A percentile compares a stretch with the other conserved stretches of the same genome.
Conservation (phyloP, 1,284 basidiomycete genomes). For the Schizopora paradoxa region DNA sequence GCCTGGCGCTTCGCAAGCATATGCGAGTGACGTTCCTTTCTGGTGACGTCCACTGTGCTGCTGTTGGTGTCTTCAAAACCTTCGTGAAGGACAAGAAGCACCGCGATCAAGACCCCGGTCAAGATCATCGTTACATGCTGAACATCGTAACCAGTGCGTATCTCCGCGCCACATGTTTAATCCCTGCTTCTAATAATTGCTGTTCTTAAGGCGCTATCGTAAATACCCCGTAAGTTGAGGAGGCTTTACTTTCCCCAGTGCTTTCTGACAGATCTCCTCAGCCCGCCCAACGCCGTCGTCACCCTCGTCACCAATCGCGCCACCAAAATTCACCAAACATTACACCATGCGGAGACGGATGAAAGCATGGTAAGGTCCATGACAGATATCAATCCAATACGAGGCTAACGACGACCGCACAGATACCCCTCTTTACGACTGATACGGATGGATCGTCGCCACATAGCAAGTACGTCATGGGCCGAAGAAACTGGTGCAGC, state of each 20-base stretch:
- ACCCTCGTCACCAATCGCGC: conserved; percentile 77
- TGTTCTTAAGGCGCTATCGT: conserved; percentile 62
- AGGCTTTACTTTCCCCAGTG: conserved; percentile 13
- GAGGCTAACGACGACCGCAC: background rate
- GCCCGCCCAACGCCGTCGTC: conserved; percentile 74
- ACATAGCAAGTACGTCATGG: conserved; percentile 80
- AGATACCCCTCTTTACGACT: conserved; percentile 75
- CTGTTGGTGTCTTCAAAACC: conserved; percentile 76
- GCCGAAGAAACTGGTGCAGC: conserved; percentile 87
- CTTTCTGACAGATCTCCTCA: conserved; percentile 32
- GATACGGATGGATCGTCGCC: conserved; percentile 70
- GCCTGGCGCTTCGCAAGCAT: conserved; percentile 53
- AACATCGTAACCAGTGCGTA: conserved; percentile 70
- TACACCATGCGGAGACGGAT: conserved; percentile 73
- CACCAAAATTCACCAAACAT: conserved; percentile 77
- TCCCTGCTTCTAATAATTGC: conserved; percentile 10
- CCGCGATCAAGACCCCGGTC: conserved; percentile 41
- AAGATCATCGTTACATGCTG: conserved; percentile 83
- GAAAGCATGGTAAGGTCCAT: conserved; percentile 67
- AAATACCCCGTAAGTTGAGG: conserved; percentile 61
- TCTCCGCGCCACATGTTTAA: conserved; percentile 10
- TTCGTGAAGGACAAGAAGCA: conserved; percentile 45
- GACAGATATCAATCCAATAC: conserved; percentile 6
- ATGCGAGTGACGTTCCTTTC: conserved; percentile 80
- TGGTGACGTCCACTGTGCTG: conserved; percentile 89